These are phyloP conservation scores for Amyloporia xantha DNA, from an alignment of 768 basidiomycete species.

Conservation along the genomic window DNA sequence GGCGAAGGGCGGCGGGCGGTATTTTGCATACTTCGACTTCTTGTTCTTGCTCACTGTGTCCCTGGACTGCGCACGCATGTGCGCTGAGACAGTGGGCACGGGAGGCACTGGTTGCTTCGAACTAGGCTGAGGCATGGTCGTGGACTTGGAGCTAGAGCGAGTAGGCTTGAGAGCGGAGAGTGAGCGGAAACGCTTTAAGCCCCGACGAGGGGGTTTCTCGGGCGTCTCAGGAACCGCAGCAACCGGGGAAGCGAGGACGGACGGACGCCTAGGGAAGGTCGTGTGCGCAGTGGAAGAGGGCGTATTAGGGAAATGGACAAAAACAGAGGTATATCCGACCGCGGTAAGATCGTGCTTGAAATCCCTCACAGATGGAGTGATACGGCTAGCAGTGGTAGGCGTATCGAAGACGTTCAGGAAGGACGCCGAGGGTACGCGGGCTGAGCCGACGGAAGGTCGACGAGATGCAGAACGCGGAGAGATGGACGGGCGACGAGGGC, in stretches of 20 bases:
- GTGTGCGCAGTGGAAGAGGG: slow-evolving; percentile 26
- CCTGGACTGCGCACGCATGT: slow-evolving; percentile 13
- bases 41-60: slow-evolving; percentile 37
- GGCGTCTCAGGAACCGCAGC: slow-evolving; percentile 12
- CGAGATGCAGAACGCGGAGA: slow-evolving; percentile 20
- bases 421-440: slow-evolving; percentile 37
- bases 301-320: slow-evolving; percentile 51
- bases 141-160: slow-evolving; percentile 33
- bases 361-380: slow-evolving; percentile 41
- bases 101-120: slow-evolving; percentile 4
- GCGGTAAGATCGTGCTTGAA: slow-evolving; percentile 48
- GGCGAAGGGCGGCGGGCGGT: slow-evolving; percentile 48
- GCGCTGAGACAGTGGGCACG: neutral
- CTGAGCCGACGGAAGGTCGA: slow-evolving; percentile 32
- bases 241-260: slow-evolving; percentile 11
- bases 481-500: slow-evolving; percentile 27
- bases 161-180: slow-evolving; percentile 39
- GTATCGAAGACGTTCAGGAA: slow-evolving; percentile 39
- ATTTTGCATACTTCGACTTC: slow-evolving; percentile 32
- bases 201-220: slow-evolving; percentile 16
- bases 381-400: slow-evolving; percentile 28
- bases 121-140: slow-evolving; percentile 20
- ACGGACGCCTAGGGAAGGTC: slow-evolving; percentile 8
- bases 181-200: slow-evolving; percentile 43
- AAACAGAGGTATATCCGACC: slow-evolving; percentile 61